These are phyloP conservation scores for Caryopteris hybrid DNA, from an alignment of 305 asterid genomes.

Conservation along the genomic window DNA sequence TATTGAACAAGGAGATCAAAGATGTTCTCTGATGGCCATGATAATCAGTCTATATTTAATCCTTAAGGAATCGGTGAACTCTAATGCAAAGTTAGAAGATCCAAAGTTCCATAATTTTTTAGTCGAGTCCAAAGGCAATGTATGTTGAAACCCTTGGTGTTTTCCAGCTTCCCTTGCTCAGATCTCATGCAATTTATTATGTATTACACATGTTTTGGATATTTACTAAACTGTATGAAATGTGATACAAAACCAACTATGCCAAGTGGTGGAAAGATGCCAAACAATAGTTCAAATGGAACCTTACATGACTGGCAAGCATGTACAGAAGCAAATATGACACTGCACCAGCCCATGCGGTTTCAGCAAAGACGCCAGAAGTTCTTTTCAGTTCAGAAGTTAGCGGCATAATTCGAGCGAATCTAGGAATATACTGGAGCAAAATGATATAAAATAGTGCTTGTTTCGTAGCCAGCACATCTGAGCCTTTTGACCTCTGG, in stretches of 20 bases:
- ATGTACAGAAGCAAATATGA: slow-evolving; percentile 86
- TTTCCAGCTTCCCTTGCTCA: not conserved
- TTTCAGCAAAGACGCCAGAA: slow-evolving; percentile 97
- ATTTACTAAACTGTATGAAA: not conserved
- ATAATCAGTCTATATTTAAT: slow-evolving; percentile 1
- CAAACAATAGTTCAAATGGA: slow-evolving; percentile 17
- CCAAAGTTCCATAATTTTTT: not conserved
- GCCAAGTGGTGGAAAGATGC: not conserved
- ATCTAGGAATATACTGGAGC: slow-evolving; percentile 88
- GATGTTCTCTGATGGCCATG: not conserved
- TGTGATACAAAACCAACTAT: slow-evolving; percentile 10
- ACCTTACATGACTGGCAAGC: slow-evolving; percentile 99
- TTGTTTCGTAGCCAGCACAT: slow-evolving; percentile 83
- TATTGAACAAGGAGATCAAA: not conserved
- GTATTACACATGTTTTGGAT: not conserved
- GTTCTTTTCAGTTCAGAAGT: slow-evolving; percentile 95
- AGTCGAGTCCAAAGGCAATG: not conserved
- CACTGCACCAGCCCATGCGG: slow-evolving; percentile 99
- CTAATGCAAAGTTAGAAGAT: not conserved
- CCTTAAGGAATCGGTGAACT: not conserved
- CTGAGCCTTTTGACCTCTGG: slow-evolving; percentile 84
- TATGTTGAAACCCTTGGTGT: not conserved
- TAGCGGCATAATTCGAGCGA: slow-evolving; percentile 67
- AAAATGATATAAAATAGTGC: slow-evolving; percentile 77
- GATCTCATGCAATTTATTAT: not conserved